These are phyloP conservation scores for Eimeria falciformis DNA, from an alignment of 169 alveolate genomes.

Conservation along the genomic window DNA sequence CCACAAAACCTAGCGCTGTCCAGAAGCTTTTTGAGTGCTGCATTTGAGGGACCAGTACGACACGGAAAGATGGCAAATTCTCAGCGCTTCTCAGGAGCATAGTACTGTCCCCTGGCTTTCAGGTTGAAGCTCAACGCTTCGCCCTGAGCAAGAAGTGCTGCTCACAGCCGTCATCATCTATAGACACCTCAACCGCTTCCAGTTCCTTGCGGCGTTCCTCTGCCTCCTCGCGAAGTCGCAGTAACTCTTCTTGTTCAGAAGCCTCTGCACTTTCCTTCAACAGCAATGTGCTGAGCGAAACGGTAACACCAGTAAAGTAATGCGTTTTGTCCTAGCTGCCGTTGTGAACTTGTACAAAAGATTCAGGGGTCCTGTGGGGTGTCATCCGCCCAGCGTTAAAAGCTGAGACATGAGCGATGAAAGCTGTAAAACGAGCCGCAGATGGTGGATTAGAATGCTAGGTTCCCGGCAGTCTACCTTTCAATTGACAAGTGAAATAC, in stretches of 20 bases:
- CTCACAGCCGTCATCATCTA: slow-evolving; percentile 84
- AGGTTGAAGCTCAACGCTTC: too few relatives aligned
- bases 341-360: background rate
- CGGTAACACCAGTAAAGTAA: too few relatives aligned
- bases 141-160: background rate
- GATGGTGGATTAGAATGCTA: background rate
- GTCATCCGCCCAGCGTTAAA: background rate
- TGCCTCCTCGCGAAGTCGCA: slow-evolving; percentile 84
- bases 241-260: slow-evolving; percentile 86
- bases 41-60: too few relatives aligned
- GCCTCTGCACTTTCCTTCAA: slow-evolving; percentile 87
- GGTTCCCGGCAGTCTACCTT: slow-evolving; percentile 78
- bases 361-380: background rate
- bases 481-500: slow-evolving; percentile 87
- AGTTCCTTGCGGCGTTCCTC: slow-evolving; percentile 77
- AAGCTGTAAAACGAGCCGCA: background rate
- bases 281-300: slow-evolving; percentile 57
- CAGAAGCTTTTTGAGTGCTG: too few relatives aligned
- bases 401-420: too few relatives aligned
- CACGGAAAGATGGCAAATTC: too few relatives aligned
- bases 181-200: slow-evolving; percentile 81
- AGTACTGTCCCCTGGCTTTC: too few relatives aligned
- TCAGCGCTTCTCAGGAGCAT: too few relatives aligned
- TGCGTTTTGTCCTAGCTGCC: background rate
- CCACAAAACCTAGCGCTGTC: too few relatives aligned